Evolutionary conservation across 805 yeast genomes (phyloP).

Genomic region (Soucietia sequanensis): DNA sequence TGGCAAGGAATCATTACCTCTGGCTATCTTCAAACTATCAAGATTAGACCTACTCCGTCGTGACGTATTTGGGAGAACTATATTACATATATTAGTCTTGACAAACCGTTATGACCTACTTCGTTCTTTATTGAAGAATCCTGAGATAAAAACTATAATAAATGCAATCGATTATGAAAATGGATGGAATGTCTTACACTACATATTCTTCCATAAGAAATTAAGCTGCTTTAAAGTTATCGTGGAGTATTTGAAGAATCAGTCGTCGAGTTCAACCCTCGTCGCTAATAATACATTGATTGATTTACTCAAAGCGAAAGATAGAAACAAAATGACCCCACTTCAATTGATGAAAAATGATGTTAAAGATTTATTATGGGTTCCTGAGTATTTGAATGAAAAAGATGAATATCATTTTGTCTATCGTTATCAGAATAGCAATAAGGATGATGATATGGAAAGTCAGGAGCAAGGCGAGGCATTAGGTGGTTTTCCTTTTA

Average conservation of each 20-base stretch:
- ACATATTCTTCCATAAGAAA: slow-evolving; percentile 58
- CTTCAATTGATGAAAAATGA: slow-evolving; percentile 60
- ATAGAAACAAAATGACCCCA: slow-evolving; percentile 71
- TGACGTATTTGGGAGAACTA: slow-evolving; percentile 70
- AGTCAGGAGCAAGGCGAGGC: neutral
- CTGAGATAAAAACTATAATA: slow-evolving; percentile 41
- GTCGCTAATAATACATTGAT: slow-evolving; percentile 24
- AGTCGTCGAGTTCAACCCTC: slow-evolving; percentile 4
- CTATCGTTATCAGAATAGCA: slow-evolving; percentile 15
- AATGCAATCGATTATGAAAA: slow-evolving; percentile 63
- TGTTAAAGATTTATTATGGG: slow-evolving; percentile 39
- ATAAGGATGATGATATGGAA: neutral
- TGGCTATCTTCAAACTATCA: slow-evolving; percentile 20
- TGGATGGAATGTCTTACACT: slow-evolving; percentile 81
- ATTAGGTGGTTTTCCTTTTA: neutral
- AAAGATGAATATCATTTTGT: slow-evolving; percentile 26
- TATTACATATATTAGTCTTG: slow-evolving; percentile 56
- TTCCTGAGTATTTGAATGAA: slow-evolving; percentile 42
- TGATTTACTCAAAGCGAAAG: slow-evolving; percentile 55
- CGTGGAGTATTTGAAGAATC: slow-evolving; percentile 22
- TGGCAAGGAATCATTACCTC: too few relatives aligned
- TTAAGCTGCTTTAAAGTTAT: slow-evolving; percentile 50
- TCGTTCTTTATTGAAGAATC: slow-evolving; percentile 44
- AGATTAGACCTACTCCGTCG: slow-evolving; percentile 43
- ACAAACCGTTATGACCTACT: slow-evolving; percentile 49